Evolutionary conservation across 495 filamentous ascomycete genomes (phyloP).

Genomic region (Rusavskia elegans): DNA sequence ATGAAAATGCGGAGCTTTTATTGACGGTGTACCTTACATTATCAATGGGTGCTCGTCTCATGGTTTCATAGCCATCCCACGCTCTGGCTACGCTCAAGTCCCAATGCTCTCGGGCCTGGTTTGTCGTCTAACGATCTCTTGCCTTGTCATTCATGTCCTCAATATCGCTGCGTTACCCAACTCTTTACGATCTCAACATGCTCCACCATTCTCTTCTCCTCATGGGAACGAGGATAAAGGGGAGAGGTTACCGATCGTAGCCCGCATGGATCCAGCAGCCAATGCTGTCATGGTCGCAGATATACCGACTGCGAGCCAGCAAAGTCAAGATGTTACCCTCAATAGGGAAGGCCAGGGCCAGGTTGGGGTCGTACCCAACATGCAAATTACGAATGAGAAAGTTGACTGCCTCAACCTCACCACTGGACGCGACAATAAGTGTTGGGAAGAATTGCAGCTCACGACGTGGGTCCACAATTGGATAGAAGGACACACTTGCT

Average conservation of each 20-base stretch:
- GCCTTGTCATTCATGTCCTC: neutral
- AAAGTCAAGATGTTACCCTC: neutral
- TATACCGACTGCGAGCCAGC: neutral
- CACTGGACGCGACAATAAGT: conserved; percentile 8
- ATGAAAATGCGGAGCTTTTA: neutral
- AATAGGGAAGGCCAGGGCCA: neutral
- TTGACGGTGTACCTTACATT: neutral
- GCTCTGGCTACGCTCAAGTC: neutral
- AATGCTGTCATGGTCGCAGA: neutral
- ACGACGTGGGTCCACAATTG: conserved; percentile 4
- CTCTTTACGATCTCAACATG: neutral
- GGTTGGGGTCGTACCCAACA: conserved; percentile 3
- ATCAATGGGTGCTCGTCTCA: neutral
- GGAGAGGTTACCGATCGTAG: neutral
- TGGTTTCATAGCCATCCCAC: neutral
- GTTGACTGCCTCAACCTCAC: conserved; percentile 2
- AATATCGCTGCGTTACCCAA: neutral
- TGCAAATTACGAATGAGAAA: neutral
- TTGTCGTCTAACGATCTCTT: neutral
- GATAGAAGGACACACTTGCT: conserved; percentile 2
- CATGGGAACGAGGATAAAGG: neutral
- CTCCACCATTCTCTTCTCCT: neutral
- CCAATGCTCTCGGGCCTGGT: neutral
- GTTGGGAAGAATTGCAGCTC: conserved; percentile 8
- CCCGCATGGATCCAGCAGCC: neutral